These are phyloP conservation scores for Quercus suber DNA, from an alignment of 306 rosid species.

Conservation along the genomic window DNA sequence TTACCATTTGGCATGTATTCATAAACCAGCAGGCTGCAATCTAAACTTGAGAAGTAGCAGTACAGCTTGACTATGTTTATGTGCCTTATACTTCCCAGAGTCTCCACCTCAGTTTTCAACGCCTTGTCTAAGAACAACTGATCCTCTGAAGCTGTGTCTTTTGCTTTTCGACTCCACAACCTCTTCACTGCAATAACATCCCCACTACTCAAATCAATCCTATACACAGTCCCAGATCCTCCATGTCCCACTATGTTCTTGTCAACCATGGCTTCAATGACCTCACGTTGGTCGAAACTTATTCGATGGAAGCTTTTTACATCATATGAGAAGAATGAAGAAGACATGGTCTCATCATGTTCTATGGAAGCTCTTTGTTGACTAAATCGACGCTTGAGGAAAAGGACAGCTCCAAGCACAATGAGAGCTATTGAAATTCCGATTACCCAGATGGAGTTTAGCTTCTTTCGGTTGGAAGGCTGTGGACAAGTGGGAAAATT, in stretches of 20 bases:
- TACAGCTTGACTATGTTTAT: conserved; percentile 85
- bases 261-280: conserved; percentile 66
- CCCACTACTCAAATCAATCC: conserved; percentile 61
- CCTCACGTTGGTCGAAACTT: conserved; percentile 67
- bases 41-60: conserved; percentile 73
- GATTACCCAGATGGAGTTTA: conserved; percentile 75
- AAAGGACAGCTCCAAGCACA: conserved; percentile 58
- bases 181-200: conserved; percentile 84
- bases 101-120: conserved; percentile 87
- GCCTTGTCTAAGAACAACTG: conserved; percentile 47
- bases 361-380: conserved; percentile 48
- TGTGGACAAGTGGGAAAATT: conserved; percentile 57
- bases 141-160: conserved; percentile 59
- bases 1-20: conserved; percentile 95
- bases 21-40: conserved; percentile 74
- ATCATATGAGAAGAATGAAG: conserved; percentile 64
- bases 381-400: conserved; percentile 56
- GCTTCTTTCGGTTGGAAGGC: conserved; percentile 34
- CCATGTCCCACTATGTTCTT: conserved; percentile 91
- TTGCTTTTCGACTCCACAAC: conserved; percentile 53
- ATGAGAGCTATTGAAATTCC: conserved; percentile 56
- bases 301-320: conserved; percentile 86
- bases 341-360: conserved; percentile 68
- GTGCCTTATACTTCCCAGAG: conserved; percentile 86
- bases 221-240: conserved; percentile 93